Conservation (phyloP, 257 asterid species). For the Solanum infundibuliforme region DNA sequence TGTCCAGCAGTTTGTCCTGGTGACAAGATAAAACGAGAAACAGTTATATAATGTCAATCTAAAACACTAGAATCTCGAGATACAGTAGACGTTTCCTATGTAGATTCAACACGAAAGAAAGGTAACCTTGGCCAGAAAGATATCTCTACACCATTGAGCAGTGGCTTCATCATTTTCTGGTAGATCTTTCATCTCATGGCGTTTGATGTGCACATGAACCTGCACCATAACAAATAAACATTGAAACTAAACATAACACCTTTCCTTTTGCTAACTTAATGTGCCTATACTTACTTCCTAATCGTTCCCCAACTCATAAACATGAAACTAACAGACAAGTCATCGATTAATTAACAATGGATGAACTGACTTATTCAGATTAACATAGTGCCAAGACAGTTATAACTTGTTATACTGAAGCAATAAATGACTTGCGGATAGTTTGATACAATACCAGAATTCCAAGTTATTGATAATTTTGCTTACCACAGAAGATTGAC, state of each 20-base stretch:
- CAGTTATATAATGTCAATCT: not conserved
- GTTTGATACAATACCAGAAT: not conserved
- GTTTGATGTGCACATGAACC: constrained; percentile 85
- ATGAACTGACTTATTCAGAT: not conserved
- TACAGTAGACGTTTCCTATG: not conserved
- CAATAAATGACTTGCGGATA: not conserved
- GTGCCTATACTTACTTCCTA: not conserved
- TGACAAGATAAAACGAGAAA: not conserved
- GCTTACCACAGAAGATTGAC: constrained; percentile 85
- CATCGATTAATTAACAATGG: not conserved
- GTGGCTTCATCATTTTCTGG: constrained; percentile 72
- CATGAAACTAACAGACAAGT: not conserved
- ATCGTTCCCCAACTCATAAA: not conserved
- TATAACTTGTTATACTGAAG: not conserved
- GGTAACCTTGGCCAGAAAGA: constrained; percentile 62
- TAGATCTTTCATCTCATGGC: constrained; percentile 69
- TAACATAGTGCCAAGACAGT: not conserved
- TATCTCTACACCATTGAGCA: constrained; percentile 90
- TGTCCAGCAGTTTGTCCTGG: constrained; percentile 80
- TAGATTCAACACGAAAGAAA: not conserved
- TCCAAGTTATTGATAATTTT: not conserved
- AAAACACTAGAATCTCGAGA: not conserved
- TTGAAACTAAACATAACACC: not conserved
- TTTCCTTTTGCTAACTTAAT: not conserved
- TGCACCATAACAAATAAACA: constrained; percentile 10